Evolutionary conservation across 2,329 filamentous ascomycete genomes (phyloP).

Genomic region (Ploettnerulaceae sp.): DNA sequence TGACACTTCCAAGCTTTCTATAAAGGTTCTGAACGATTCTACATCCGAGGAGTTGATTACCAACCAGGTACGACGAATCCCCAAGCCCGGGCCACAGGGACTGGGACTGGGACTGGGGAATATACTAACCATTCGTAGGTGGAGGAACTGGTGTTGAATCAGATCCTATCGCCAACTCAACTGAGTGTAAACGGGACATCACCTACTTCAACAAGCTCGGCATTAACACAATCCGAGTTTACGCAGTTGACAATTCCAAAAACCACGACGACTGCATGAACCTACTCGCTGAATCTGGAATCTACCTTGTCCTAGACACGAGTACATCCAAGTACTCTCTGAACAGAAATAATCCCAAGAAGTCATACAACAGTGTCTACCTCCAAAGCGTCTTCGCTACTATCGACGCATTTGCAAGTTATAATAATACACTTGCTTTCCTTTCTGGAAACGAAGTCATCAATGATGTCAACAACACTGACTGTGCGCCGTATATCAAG

Average conservation of each 20-base stretch:
- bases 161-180: constrained; percentile 8
- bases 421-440: constrained; percentile 61
- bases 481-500: constrained; percentile 48
- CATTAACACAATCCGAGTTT: constrained; percentile 68
- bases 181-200: constrained; percentile 8
- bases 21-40: constrained; percentile 37
- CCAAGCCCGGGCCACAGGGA: constrained; percentile 32
- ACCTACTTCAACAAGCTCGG: constrained; percentile 57
- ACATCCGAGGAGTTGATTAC: constrained; percentile 58
- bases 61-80: constrained; percentile 37
- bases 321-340: constrained; percentile 67
- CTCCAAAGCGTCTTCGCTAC: constrained; percentile 59
- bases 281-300: constrained; percentile 60
- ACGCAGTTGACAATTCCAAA: constrained; percentile 66
- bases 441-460: constrained; percentile 54
- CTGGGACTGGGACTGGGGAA: too few relatives aligned
- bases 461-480: constrained; percentile 44
- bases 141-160: constrained; percentile 22
- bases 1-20: constrained; percentile 20
- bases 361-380: constrained; percentile 65
- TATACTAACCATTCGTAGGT: background rate
- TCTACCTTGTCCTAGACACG: constrained; percentile 69
- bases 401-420: constrained; percentile 61
- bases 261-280: constrained; percentile 67
- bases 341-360: constrained; percentile 54